Conservation (phyloP, 306 rosid species). For the Cercis canadensis region DNA sequence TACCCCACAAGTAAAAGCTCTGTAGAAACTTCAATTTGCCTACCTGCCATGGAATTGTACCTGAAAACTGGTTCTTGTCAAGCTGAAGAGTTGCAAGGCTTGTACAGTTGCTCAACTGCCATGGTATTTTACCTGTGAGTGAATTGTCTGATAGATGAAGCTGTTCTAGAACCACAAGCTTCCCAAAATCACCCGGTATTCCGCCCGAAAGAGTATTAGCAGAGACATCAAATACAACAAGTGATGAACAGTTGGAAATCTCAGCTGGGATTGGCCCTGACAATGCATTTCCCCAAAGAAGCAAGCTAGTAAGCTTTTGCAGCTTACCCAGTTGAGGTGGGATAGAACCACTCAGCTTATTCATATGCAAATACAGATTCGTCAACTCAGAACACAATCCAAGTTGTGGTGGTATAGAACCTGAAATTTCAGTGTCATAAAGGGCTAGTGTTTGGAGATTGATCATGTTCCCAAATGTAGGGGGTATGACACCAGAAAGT, state of each 20-base stretch:
- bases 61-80: constrained; percentile 91
- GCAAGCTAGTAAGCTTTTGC: constrained; percentile 82
- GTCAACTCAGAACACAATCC: constrained; percentile 86
- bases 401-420: constrained; percentile 77
- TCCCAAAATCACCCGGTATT: constrained; percentile 84
- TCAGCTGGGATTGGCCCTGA: constrained; percentile 82
- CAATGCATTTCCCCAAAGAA: constrained; percentile 81
- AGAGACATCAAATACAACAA: constrained; percentile 80
- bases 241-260: constrained; percentile 84
- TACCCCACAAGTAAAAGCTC: constrained; percentile 91
- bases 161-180: constrained; percentile 76
- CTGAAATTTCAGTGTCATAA: constrained; percentile 81
- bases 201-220: constrained; percentile 78
- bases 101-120: constrained; percentile 87
- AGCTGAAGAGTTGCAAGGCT: constrained; percentile 91
- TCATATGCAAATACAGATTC: constrained; percentile 81
- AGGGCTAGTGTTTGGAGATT: constrained; percentile 85
- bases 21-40: constrained; percentile 77
- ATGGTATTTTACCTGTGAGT: constrained; percentile 69
- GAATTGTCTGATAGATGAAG: constrained; percentile 91
- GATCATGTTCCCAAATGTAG: constrained; percentile 82
- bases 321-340: constrained; percentile 78
- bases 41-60: constrained; percentile 81
- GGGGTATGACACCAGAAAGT: constrained; percentile 82
- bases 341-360: constrained; percentile 77